Conservation (phyloP, 345 rosid genomes). For the Aegle marmelos region DNA sequence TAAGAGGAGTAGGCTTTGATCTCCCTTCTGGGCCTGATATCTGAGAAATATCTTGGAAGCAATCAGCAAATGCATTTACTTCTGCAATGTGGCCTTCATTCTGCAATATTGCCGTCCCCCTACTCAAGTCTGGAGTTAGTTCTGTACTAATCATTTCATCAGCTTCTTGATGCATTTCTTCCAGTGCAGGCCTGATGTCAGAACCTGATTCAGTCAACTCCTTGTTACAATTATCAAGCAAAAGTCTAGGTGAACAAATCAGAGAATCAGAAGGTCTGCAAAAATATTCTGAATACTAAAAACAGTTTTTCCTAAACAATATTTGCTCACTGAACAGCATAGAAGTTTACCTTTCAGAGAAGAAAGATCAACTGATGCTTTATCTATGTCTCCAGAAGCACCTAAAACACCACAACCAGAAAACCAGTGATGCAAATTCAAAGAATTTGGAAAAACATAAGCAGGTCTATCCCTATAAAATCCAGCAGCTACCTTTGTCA, state of each 20-base stretch:
- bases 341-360: slow-evolving; percentile 33
- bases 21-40: slow-evolving; percentile 82
- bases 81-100: slow-evolving; percentile 35
- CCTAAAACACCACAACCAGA: slow-evolving; percentile 26
- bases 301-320: slow-evolving; percentile 10
- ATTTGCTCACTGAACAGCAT: slow-evolving; percentile 11
- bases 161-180: slow-evolving; percentile 30
- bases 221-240: slow-evolving; percentile 21
- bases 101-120: slow-evolving; percentile 23
- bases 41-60: slow-evolving; percentile 69
- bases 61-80: slow-evolving; percentile 23
- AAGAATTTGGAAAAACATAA: background rate
- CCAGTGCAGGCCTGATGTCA: slow-evolving; percentile 22
- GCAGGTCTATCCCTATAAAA: slow-evolving; percentile 14
- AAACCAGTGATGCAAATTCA: slow-evolving; percentile 6
- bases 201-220: slow-evolving; percentile 27
- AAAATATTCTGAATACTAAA: slow-evolving; percentile 14
- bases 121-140: slow-evolving; percentile 19
- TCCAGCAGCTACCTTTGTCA: slow-evolving; percentile 43
- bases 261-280: slow-evolving; percentile 32
- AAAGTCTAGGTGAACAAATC: slow-evolving; percentile 32
- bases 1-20: slow-evolving; percentile 78
- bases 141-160: slow-evolving; percentile 25
- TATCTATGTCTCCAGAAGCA: slow-evolving; percentile 21
- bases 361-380: slow-evolving; percentile 19